Evolutionary conservation across 2,329 filamentous ascomycete species (phyloP), one percentile per base, ranked within the genome.

Genomic region (Endocalyx cinctus): DNA sequence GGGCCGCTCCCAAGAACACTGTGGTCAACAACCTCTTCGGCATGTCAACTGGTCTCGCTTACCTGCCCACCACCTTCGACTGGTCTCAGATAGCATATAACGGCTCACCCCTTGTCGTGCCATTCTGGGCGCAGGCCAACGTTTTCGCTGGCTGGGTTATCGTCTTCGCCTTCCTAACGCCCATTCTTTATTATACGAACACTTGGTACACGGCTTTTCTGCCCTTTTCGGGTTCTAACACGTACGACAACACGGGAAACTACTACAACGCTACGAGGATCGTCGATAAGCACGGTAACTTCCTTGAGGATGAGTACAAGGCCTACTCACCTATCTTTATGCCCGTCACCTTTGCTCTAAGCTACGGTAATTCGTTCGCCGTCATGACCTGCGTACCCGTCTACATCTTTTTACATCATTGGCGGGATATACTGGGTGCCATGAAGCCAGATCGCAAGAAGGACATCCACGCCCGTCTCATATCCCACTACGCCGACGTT

Each of bases 131-230:
- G 3, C 66, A 69, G 23, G 51, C 63, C 6, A 73, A 72, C 13
- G 64, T 70, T 11, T 54, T 70, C 13, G 50, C 56, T 16, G 48
- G 66, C 35, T 40, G 69, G 38, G 30, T 59, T 0, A 26, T 71
- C 5, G 69, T 72, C 28, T 68, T 69, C 34, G 67, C 64, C 58
- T 59, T 71, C 31, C 57, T 68, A 3, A 62, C 59, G 1, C 64
- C 64, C 0, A 64, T 59, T 1, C 38, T 71, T 1, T 69, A 69
- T 48, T 71, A 69, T 37, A 62, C 60, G 4, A 70, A 70, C 42
- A 67, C 63, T 0, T 72, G 68, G 68, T 59, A 64, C 33, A 69
- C 71, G 0, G 64, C 69, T 1, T 72, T 74, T 32, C 51, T 77
- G 10, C 73, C 74, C 0, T 58, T 75, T 22, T 64, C 69, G 16